Conservation (phyloP, 1,284 basidiomycete species). For the Fomes fomentarius region DNA sequence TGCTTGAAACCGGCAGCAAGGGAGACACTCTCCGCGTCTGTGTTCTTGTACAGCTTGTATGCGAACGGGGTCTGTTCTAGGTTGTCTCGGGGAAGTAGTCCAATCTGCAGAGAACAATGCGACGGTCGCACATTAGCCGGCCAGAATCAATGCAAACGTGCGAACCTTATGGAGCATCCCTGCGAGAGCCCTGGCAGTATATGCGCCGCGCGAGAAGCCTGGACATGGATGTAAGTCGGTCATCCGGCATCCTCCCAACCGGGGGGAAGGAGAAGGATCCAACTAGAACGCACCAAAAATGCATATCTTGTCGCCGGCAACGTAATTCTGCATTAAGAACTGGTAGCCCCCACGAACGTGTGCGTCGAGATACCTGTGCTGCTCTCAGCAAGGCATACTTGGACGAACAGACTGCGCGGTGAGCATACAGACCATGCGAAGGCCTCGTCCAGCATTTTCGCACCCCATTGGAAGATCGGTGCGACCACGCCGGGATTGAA, state of each 20-base stretch:
- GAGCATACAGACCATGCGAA: slow-evolving; percentile 45
- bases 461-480: slow-evolving; percentile 40
- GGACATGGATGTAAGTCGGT: not conserved
- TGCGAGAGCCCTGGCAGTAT: slow-evolving; percentile 52
- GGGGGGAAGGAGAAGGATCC: not conserved
- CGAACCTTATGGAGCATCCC: slow-evolving; percentile 43
- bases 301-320: slow-evolving; percentile 51
- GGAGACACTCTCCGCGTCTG: slow-evolving; percentile 42
- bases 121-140: not conserved
- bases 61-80: slow-evolving; percentile 60
- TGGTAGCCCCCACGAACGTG: slow-evolving; percentile 65
- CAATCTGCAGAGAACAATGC: slow-evolving; percentile 43
- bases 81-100: slow-evolving; percentile 53
- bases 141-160: not conserved
- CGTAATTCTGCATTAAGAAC: slow-evolving; percentile 68
- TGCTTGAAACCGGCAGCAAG: slow-evolving; percentile 53
- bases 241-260: not conserved
- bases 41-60: slow-evolving; percentile 56
- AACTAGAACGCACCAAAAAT: slow-evolving; percentile 48
- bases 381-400: not conserved
- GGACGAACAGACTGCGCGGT: not conserved
- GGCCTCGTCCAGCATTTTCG: slow-evolving; percentile 48
- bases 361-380: slow-evolving; percentile 43
- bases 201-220: slow-evolving; percentile 48
- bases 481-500: slow-evolving; percentile 42